Evolutionary conservation across 2,329 filamentous ascomycete genomes (phyloP).

Genomic region (Plenodomus lindquistii): DNA sequence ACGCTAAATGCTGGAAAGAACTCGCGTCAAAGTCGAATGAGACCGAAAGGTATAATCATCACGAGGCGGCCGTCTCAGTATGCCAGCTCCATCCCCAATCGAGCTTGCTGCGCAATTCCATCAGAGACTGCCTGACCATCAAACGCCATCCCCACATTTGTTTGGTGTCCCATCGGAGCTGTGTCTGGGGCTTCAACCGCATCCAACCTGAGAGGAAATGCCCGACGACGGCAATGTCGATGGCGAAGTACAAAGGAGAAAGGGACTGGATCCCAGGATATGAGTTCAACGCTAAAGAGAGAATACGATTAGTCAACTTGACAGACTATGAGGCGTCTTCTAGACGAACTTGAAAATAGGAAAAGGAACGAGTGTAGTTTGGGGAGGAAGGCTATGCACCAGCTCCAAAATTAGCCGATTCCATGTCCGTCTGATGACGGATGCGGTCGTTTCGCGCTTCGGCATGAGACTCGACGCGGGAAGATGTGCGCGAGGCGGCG

Average conservation of each 20-base stretch:
- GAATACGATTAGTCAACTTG: slow-evolving; percentile 37
- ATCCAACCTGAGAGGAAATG: slow-evolving; percentile 32
- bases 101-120: slow-evolving; percentile 21
- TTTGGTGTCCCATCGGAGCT: slow-evolving; percentile 14
- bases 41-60: slow-evolving; percentile 16
- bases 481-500: slow-evolving; percentile 25
- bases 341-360: slow-evolving; percentile 4
- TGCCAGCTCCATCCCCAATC: slow-evolving; percentile 37
- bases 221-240: slow-evolving; percentile 32
- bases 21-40: not conserved
- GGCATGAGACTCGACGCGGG: slow-evolving; percentile 17
- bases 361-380: slow-evolving; percentile 13
- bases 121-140: slow-evolving; percentile 20
- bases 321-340: slow-evolving; percentile 21
- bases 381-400: slow-evolving; percentile 25
- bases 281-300: slow-evolving; percentile 30
- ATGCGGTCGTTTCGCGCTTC: slow-evolving; percentile 31
- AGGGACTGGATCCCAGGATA: slow-evolving; percentile 16
- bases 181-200: slow-evolving; percentile 21
- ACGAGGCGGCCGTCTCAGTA: slow-evolving; percentile 24
- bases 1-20: not conserved
- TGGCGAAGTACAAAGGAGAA: slow-evolving; percentile 40
- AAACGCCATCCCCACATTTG: slow-evolving; percentile 31
- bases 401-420: slow-evolving; percentile 30
- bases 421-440: slow-evolving; percentile 29